Conservation (phyloP, 2,329 filamentous ascomycete species). For the Microsporum canis region DNA sequence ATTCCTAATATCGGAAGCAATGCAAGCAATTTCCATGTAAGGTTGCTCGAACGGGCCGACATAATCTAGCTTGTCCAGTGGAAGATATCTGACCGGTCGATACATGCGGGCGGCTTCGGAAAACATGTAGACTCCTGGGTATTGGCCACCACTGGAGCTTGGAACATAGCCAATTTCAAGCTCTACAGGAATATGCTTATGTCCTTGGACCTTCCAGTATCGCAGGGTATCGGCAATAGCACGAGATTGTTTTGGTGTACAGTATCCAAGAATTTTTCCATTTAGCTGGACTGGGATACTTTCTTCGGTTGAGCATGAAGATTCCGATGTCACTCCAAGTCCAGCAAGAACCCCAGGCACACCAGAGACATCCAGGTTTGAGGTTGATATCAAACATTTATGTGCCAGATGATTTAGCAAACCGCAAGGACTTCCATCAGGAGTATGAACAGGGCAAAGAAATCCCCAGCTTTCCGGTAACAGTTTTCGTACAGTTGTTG, state of each 20-base stretch:
- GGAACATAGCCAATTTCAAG: slow-evolving; percentile 91
- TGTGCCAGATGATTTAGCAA: slow-evolving; percentile 90
- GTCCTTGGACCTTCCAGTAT: slow-evolving; percentile 89
- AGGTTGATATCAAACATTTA: slow-evolving; percentile 82
- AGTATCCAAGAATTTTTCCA: slow-evolving; percentile 82
- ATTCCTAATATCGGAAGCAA: slow-evolving; percentile 76
- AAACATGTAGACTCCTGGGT: slow-evolving; percentile 90
- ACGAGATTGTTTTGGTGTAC: slow-evolving; percentile 69
- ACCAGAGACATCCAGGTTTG: slow-evolving; percentile 59
- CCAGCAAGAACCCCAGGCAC: slow-evolving; percentile 64
- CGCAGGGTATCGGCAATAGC: slow-evolving; percentile 76
- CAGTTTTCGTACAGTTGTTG: slow-evolving; percentile 89
- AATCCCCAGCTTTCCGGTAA: slow-evolving; percentile 97
- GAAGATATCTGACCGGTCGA: slow-evolving; percentile 82
- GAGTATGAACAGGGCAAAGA: slow-evolving; percentile 92
- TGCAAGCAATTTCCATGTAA: slow-evolving; percentile 94
- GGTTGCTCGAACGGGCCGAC: slow-evolving; percentile 93
- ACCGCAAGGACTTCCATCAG: slow-evolving; percentile 89
- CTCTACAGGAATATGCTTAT: slow-evolving; percentile 64
- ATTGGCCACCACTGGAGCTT: slow-evolving; percentile 79
- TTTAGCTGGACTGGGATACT: slow-evolving; percentile 85
- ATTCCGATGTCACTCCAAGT: slow-evolving; percentile 64
- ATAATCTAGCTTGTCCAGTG: slow-evolving; percentile 72
- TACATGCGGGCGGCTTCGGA: slow-evolving; percentile 78
- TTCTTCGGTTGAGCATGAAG: slow-evolving; percentile 68